Conservation (phyloP, 306 rosid species). For the Quercus mongolica region DNA sequence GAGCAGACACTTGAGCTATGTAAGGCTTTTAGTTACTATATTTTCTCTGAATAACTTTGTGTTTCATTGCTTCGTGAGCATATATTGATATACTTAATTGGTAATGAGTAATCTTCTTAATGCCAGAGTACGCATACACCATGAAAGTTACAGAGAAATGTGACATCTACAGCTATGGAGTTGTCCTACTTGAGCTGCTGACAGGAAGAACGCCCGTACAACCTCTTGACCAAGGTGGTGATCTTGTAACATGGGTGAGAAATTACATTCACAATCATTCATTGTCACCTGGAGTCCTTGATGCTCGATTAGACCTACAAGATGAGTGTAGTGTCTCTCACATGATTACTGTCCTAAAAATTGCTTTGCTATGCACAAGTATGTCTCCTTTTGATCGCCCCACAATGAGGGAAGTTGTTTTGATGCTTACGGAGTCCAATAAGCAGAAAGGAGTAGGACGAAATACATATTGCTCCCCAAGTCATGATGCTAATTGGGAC, state of each 20-base stretch:
- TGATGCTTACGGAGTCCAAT: conserved; percentile 74
- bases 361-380: conserved; percentile 78
- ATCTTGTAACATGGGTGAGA: conserved; percentile 81
- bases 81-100: background rate
- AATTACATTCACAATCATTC: conserved; percentile 50
- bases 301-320: conserved; percentile 57
- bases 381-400: conserved; percentile 71
- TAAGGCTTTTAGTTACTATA: background rate
- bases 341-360: conserved; percentile 76
- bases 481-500: too few relatives aligned
- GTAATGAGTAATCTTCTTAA: conserved; percentile 1
- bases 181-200: conserved; percentile 82
- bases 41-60: conserved; percentile 10
- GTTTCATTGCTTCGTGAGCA: conserved; percentile 22
- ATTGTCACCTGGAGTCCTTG: conserved; percentile 60
- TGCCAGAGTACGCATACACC: conserved; percentile 93
- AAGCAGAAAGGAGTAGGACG: conserved; percentile 37
- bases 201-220: conserved; percentile 92
- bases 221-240: conserved; percentile 87
- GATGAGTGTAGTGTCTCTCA: conserved; percentile 54
- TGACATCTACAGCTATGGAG: conserved; percentile 92
- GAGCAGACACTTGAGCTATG: too few relatives aligned
- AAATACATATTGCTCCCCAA: too few relatives aligned
- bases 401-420: conserved; percentile 75
- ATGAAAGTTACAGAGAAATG: conserved; percentile 98